These are phyloP conservation scores for Chrysanthemum makinoi DNA, from an alignment of 129 eudicot species.

Conservation along the genomic window DNA sequence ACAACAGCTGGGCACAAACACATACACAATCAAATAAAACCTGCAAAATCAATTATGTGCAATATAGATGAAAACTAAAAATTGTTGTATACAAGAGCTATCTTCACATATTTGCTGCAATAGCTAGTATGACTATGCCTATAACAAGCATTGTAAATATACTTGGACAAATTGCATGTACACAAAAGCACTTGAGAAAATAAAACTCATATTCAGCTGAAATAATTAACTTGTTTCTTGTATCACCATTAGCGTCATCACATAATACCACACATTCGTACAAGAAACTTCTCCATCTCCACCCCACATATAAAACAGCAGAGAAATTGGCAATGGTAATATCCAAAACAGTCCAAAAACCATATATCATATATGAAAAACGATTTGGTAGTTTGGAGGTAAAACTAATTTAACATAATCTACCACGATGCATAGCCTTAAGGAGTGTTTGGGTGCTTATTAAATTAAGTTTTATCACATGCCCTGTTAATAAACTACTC, in stretches of 20 bases:
- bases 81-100: not conserved
- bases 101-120: not conserved
- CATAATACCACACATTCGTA: not conserved
- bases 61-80: not conserved
- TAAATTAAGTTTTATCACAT: too few species aligned
- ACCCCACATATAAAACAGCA: not conserved
- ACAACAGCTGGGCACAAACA: constrained; percentile 10
- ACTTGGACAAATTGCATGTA: not conserved
- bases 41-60: not conserved
- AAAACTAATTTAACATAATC: not conserved
- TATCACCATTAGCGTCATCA: not conserved
- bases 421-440: not conserved
- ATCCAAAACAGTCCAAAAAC: not conserved
- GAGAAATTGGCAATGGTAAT: not conserved
- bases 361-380: not conserved
- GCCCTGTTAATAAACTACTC: too few species aligned
- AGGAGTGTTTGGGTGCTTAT: too few species aligned
- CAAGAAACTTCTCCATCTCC: constrained; percentile 1
- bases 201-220: not conserved
- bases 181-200: not conserved
- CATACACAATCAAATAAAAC: not conserved
- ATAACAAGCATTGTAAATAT: not conserved
- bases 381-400: not conserved
- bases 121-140: not conserved
- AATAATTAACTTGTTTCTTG: not conserved